Base-by-base conservation (phyloP, 441 rosid genomes). In the Eugenia klotzschiana region DNA sequence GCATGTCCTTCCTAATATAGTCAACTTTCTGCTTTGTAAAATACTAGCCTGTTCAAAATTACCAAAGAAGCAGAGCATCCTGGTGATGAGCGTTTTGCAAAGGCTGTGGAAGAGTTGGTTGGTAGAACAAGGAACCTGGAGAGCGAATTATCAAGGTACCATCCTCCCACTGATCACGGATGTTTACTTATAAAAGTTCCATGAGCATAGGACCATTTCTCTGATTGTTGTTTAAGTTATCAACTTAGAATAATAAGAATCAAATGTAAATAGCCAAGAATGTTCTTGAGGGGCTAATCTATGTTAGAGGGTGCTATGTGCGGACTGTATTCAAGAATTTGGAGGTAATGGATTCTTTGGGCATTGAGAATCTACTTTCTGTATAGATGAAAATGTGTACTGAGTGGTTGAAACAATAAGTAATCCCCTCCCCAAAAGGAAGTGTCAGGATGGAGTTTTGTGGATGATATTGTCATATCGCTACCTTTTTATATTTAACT, bases 61-160 rank as follows among this genome's bases (percentile, higher is more conserved):
- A 16, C 81, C 10, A 50, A 81, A 84, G 83, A n/a, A 50, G 26
- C 81, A 53, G 80, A 72, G 55, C 54, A 54, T 51, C 56, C 56
- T 46, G 16, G 77, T 72, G 49, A 80, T 18, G 80, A 81, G 41
- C 43, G 33, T 46, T 51, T 84, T 20, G 29, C 57, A 41, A 81
- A 49, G 33, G 83, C 81, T 41, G 41, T 84, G 72, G 86, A 84
- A 13, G 72, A 55, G 33, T n/a, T 72, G 37, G 41, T 53, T 84
- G 72, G 51, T 77, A 81, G 81, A 55, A 81, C 81, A 49, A 72
- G 49, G 81, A 81, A 27, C 49, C 83, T 84, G 23, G 83, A 81
- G 73, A 81, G 73, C 8, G 81, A 81, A 54, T 69, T 81, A 64
- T 84, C 56, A 26, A 81, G 86, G 86, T 84, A 23, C 69, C 51